A percentile compares a stretch with the other conserved stretches of the same genome.
Conservation (phyloP, 495 filamentous ascomycete species). For the Lophiotrema nucula region DNA sequence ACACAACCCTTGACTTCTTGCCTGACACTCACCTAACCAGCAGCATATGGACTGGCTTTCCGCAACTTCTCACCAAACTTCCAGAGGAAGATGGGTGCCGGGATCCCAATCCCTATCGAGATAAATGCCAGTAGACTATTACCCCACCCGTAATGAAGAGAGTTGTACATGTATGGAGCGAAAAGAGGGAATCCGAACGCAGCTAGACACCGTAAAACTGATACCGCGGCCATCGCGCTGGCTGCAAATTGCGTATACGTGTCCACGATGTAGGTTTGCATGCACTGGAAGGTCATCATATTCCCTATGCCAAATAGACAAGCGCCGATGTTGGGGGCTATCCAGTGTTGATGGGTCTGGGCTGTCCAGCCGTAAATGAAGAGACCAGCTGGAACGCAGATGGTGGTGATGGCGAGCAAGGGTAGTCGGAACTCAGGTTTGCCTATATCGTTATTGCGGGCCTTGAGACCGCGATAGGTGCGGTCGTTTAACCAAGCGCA, state of each 20-base stretch:
- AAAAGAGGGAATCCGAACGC: slow-evolving; percentile 73
- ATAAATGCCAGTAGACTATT: too few relatives aligned
- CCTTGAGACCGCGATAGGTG: not conserved
- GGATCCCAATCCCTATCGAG: too few relatives aligned
- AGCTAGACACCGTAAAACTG: slow-evolving; percentile 60
- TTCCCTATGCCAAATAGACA: slow-evolving; percentile 32
- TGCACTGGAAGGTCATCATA: slow-evolving; percentile 60
- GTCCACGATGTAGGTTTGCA: slow-evolving; percentile 55
- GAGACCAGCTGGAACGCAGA: slow-evolving; percentile 33
- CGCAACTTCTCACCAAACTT: too few relatives aligned
- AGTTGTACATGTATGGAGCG: too few relatives aligned
- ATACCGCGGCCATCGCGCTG: slow-evolving; percentile 61
- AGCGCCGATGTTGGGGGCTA: slow-evolving; percentile 36
- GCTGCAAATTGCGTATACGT: slow-evolving; percentile 67
- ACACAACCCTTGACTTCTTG: too few relatives aligned
- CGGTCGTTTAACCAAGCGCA: slow-evolving; percentile 27
- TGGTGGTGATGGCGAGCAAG: slow-evolving; percentile 21
- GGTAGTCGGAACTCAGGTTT: slow-evolving; percentile 40
- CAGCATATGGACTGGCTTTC: too few relatives aligned
- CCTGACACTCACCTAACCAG: too few relatives aligned
- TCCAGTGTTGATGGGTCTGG: slow-evolving; percentile 34
- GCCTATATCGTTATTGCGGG: not conserved
- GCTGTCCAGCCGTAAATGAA: slow-evolving; percentile 38
- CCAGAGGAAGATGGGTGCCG: too few relatives aligned
- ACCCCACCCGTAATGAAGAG: too few relatives aligned